Percentiles rank a stretch among this genome's conserved stretches.
These are phyloP conservation scores for Sarocladiaceae sp. DNA, from an alignment of 2,329 filamentous ascomycete species.

Conservation along the genomic window DNA sequence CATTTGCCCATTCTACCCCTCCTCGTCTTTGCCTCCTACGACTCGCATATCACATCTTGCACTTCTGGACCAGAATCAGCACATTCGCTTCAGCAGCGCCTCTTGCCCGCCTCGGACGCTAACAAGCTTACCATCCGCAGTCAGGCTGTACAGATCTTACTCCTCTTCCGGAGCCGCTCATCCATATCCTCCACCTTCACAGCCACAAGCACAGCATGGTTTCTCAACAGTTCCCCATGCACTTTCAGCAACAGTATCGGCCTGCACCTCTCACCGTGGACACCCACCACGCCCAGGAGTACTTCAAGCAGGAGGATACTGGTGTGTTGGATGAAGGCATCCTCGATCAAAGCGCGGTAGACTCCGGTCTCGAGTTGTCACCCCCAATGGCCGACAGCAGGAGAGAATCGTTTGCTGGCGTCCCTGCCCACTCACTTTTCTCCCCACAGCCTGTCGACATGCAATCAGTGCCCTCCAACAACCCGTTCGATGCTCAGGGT, in stretches of 20 bases:
- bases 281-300: conserved; percentile 45
- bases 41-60: not conserved
- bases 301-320: conserved; percentile 56
- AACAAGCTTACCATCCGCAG: not conserved
- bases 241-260: conserved; percentile 37
- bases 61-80: too few relatives aligned
- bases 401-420: conserved; percentile 54
- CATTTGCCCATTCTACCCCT: conserved; percentile 8
- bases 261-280: conserved; percentile 45
- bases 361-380: conserved; percentile 58
- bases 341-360: conserved; percentile 51
- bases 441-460: conserved; percentile 61
- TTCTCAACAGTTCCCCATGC: conserved; percentile 11
- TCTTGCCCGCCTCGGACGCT: conserved; percentile 4
- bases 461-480: conserved; percentile 58
- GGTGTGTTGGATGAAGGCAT: conserved; percentile 55
- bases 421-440: conserved; percentile 41
- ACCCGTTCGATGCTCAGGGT: conserved; percentile 48
- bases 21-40: conserved; percentile 6
- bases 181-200: too few relatives aligned
- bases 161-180: conserved; percentile 11
- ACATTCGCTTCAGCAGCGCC: not conserved
- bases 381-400: conserved; percentile 56
- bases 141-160: conserved; percentile 24
- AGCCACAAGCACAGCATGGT: conserved; percentile 10